These are phyloP conservation scores for Pleurotus giganteus DNA, from an alignment of 768 basidiomycete genomes.

Conservation along the genomic window DNA sequence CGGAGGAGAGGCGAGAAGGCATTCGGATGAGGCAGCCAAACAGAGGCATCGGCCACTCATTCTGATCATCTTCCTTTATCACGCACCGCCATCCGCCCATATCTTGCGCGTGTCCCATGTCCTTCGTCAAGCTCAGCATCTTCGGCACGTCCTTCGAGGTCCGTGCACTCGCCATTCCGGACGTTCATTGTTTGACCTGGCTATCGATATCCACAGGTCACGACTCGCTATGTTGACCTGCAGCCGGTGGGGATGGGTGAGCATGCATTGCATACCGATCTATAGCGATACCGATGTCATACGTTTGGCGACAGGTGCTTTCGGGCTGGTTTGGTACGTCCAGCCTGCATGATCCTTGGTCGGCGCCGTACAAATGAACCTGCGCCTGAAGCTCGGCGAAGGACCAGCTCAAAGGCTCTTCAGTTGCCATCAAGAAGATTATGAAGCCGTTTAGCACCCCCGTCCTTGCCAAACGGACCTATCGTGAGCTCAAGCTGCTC, in stretches of 20 bases:
- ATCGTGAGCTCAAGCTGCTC: conserved; percentile 95
- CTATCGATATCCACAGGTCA: conserved; percentile 56
- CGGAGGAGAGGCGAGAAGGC: neutral
- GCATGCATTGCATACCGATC: conserved; percentile 21
- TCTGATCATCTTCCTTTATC: conserved; percentile 7
- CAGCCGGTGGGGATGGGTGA: conserved; percentile 99
- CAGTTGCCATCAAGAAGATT: conserved; percentile 99
- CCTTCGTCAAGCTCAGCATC: conserved; percentile 97
- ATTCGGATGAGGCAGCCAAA: neutral
- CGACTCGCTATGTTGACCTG: conserved; percentile 97
- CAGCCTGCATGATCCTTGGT: neutral
- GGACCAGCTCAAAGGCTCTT: conserved; percentile 89
- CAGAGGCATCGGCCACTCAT: neutral
- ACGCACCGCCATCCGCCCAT: neutral
- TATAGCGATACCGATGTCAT: neutral
- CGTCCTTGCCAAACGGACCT: conserved; percentile 96
- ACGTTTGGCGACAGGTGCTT: conserved; percentile 62
- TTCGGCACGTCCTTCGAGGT: conserved; percentile 98
- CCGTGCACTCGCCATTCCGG: conserved; percentile 14
- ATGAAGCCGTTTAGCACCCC: conserved; percentile 99
- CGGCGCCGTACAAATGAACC: conserved; percentile 9
- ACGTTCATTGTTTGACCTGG: conserved; percentile 15
- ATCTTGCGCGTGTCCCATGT: conserved; percentile 45
- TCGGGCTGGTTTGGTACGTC: conserved; percentile 93
- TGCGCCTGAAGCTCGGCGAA: conserved; percentile 76